Evolutionary conservation across 768 basidiomycete species (phyloP).

Genomic region (Asterophora parasitica): DNA sequence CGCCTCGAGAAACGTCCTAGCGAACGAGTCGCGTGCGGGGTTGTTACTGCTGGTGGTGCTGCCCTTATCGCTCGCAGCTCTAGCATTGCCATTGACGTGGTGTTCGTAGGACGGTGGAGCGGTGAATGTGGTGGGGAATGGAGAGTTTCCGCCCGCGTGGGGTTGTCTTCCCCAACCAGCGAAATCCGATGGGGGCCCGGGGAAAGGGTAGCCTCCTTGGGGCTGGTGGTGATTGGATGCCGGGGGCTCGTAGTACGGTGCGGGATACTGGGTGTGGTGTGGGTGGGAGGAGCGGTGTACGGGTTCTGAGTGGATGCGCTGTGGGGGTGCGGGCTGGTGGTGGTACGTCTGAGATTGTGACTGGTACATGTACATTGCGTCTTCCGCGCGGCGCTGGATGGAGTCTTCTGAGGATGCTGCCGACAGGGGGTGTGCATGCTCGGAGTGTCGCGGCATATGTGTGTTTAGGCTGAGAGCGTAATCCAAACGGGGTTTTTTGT

Average conservation of each 20-base stretch:
- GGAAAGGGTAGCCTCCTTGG: neutral
- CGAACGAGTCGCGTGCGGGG: slow-evolving; percentile 18
- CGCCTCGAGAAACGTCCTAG: slow-evolving; percentile 25
- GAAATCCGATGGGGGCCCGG: too few relatives aligned
- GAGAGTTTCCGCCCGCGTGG: neutral
- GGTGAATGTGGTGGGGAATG: neutral
- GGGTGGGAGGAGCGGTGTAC: slow-evolving; percentile 2
- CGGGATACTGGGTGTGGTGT: neutral
- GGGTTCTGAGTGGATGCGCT: neutral
- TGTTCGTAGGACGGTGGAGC: neutral
- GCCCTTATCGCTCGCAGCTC: too few relatives aligned
- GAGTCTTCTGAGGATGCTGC: slow-evolving; percentile 3
- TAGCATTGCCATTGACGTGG: neutral
- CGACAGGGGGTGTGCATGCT: slow-evolving; percentile 5
- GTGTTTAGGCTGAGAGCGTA: slow-evolving; percentile 4
- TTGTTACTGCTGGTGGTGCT: neutral
- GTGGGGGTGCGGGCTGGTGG: neutral
- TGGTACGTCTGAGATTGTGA: neutral
- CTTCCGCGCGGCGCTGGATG: slow-evolving; percentile 1
- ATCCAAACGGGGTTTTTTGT: slow-evolving; percentile 17
- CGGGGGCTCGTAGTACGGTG: slow-evolving; percentile 8
- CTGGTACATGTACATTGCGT: slow-evolving; percentile 8
- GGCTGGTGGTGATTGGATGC: neutral
- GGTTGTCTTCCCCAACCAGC: too few relatives aligned
- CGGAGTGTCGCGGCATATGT: slow-evolving; percentile 1